Evolutionary conservation across 441 rosid genomes (phyloP).

Genomic region (Pelargonium citronellum): DNA sequence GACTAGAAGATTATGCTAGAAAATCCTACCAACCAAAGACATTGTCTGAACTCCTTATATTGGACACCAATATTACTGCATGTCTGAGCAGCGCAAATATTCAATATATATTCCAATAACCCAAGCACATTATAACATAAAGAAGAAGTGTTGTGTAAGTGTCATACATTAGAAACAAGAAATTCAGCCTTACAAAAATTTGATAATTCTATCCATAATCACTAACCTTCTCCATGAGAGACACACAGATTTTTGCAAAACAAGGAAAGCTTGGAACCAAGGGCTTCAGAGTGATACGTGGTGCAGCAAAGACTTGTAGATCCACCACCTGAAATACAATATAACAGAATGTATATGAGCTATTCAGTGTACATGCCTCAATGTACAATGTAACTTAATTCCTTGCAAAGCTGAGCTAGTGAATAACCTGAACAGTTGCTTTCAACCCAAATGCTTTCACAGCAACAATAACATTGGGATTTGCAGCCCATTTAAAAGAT

Average conservation of each 20-base stretch:
- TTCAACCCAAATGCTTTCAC: constrained; percentile 86
- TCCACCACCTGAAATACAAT: constrained; percentile 54
- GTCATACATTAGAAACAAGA: background rate
- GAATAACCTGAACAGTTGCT: constrained; percentile 82
- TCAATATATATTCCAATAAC: background rate
- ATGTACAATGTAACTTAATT: background rate
- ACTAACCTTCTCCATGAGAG: constrained; percentile 92
- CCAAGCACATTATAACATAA: background rate
- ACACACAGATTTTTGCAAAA: constrained; percentile 75
- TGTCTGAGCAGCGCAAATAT: background rate
- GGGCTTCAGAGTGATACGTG: constrained; percentile 92
- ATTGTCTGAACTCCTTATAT: too few relatives aligned
- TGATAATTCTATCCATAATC: constrained; percentile 3
- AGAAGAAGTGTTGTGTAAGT: too few relatives aligned
- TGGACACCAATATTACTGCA: background rate
- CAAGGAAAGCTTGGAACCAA: constrained; percentile 94
- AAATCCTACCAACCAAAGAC: background rate
- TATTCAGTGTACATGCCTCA: background rate
- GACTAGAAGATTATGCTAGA: background rate
- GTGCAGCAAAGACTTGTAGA: constrained; percentile 81
- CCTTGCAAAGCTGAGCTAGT: background rate
- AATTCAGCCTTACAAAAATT: background rate
- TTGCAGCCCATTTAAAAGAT: constrained; percentile 84
- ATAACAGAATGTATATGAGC: background rate
- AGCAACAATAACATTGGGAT: constrained; percentile 67